Percentiles rank a stretch among this genome's conserved stretches.
Conservation (phyloP, 306 rosid genomes). For the Cicer bijugum region DNA sequence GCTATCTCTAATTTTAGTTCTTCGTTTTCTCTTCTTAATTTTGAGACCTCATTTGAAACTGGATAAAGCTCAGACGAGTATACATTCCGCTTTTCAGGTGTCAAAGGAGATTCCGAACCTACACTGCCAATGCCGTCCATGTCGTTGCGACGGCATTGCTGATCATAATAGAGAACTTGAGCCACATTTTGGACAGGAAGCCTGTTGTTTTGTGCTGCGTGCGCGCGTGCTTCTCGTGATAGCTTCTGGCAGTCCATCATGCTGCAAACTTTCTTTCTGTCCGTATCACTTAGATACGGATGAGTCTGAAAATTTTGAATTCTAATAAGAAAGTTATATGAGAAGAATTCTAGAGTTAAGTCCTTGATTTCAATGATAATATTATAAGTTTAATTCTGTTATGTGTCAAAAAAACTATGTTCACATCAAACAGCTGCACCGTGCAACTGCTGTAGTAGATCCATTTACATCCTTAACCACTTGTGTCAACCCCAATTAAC, state of each 20-base stretch:
- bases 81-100: conserved; percentile 49
- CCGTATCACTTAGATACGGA: conserved; percentile 78
- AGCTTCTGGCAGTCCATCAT: conserved; percentile 91
- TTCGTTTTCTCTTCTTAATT: conserved; percentile 73
- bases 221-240: conserved; percentile 87
- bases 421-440: background rate
- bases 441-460: too few relatives aligned
- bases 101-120: conserved; percentile 49
- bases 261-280: conserved; percentile 89
- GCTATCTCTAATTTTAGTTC: conserved; percentile 69
- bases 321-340: background rate
- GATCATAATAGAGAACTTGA: conserved; percentile 83
- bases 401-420: background rate
- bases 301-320: conserved; percentile 64
- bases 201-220: conserved; percentile 90
- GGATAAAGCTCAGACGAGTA: conserved; percentile 56
- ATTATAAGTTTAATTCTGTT: background rate
- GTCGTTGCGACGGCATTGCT: conserved; percentile 76
- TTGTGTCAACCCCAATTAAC: too few relatives aligned
- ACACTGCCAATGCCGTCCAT: conserved; percentile 48
- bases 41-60: conserved; percentile 61
- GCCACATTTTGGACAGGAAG: conserved; percentile 91
- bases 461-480: too few relatives aligned
- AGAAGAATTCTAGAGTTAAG: conserved; percentile 6
- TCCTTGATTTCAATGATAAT: conserved; percentile 14